A percentile compares a stretch with the other conserved stretches of the same genome.
These are phyloP conservation scores for Tuber microsphaerosporum DNA, from an alignment of 495 filamentous ascomycete species.

Conservation along the genomic window DNA sequence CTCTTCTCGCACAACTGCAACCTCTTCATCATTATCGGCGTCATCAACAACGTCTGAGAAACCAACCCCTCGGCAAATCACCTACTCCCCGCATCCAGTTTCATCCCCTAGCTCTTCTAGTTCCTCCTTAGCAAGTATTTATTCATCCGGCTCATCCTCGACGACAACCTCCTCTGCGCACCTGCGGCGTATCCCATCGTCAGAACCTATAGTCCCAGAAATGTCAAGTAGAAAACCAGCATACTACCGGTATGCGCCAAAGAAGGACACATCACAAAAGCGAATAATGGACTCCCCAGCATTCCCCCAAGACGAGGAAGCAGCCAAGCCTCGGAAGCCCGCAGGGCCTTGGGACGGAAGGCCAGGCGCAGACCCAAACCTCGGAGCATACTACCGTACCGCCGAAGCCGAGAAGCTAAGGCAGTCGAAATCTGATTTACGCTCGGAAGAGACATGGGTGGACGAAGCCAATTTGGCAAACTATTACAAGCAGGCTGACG, in stretches of 20 bases:
- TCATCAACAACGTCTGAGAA: slow-evolving; percentile 16
- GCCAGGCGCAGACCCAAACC: slow-evolving; percentile 28
- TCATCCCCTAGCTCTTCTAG: slow-evolving; percentile 13
- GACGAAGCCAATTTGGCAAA: slow-evolving; percentile 22
- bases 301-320: neutral
- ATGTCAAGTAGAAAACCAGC: slow-evolving; percentile 15
- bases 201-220: slow-evolving; percentile 14
- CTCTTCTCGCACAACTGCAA: slow-evolving; percentile 2
- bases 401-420: slow-evolving; percentile 22
- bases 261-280: slow-evolving; percentile 8
- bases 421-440: neutral
- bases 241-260: slow-evolving; percentile 27
- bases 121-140: slow-evolving; percentile 18
- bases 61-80: slow-evolving; percentile 12
- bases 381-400: slow-evolving; percentile 32
- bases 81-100: slow-evolving; percentile 14
- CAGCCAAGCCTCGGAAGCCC: slow-evolving; percentile 7
- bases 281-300: slow-evolving; percentile 34
- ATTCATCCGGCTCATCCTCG: slow-evolving; percentile 18
- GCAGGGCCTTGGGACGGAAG: slow-evolving; percentile 35
- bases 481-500: slow-evolving; percentile 28
- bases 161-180: slow-evolving; percentile 15
- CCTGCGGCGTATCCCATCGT: slow-evolving; percentile 8
- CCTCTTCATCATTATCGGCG: slow-evolving; percentile 14
- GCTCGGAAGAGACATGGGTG: slow-evolving; percentile 8